These are phyloP conservation scores for Friedmanniomyces simplex DNA, from an alignment of 495 filamentous ascomycete genomes.

Conservation along the genomic window DNA sequence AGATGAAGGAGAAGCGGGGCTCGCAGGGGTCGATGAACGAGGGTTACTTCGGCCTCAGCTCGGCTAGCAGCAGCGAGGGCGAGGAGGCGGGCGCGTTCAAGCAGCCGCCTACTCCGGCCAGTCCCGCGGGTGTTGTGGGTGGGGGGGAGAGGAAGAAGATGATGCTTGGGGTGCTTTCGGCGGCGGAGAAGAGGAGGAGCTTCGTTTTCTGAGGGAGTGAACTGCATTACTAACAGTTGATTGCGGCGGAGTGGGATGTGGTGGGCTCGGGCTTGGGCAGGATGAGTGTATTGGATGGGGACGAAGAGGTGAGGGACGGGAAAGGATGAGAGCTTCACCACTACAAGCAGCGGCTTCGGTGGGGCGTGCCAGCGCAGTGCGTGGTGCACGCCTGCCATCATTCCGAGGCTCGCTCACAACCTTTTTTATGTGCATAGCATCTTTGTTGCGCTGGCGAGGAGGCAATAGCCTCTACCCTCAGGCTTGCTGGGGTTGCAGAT, in stretches of 20 bases:
- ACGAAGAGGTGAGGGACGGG: too few relatives aligned
- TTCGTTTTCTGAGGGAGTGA: constrained; percentile 7
- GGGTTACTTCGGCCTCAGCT: constrained; percentile 23
- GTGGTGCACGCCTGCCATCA: too few relatives aligned
- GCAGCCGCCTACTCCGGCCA: constrained; percentile 19
- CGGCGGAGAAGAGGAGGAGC: constrained; percentile 19
- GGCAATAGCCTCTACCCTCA: too few relatives aligned
- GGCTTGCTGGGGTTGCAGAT: too few relatives aligned
- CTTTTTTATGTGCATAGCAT: background rate
- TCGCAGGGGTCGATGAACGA: constrained; percentile 11
- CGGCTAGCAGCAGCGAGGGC: constrained; percentile 22
- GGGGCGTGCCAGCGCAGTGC: too few relatives aligned
- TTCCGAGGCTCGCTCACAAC: too few relatives aligned
- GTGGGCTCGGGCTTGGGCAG: background rate
- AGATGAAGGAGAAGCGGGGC: constrained; percentile 24
- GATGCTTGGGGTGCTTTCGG: constrained; percentile 16
- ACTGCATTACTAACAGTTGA: too few relatives aligned
- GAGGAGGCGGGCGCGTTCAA: constrained; percentile 20
- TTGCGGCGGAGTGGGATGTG: background rate
- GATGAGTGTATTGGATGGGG: background rate
- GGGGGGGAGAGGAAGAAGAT: constrained; percentile 20
- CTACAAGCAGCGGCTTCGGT: too few relatives aligned
- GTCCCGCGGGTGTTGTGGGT: background rate
- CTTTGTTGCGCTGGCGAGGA: background rate
- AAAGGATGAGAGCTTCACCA: too few relatives aligned